Percentiles rank a stretch among this genome's conserved stretches.
Conservation (phyloP, 1,284 basidiomycete genomes). For the Leccinum subrobustum region DNA sequence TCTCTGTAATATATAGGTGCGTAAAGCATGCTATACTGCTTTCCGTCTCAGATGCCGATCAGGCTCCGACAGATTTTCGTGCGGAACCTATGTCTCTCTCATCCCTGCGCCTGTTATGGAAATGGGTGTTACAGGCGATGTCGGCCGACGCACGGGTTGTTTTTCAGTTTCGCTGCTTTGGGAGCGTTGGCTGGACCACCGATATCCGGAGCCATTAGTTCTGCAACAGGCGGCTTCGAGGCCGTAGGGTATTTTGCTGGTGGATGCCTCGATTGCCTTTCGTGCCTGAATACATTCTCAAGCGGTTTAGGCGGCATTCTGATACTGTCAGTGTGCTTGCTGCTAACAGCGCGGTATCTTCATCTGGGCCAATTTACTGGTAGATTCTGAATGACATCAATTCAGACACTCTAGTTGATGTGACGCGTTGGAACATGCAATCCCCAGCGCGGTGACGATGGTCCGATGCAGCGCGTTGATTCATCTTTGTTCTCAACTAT, state of each 20-base stretch:
- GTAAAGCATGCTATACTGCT: slow-evolving; percentile 7
- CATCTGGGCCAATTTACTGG: slow-evolving; percentile 29
- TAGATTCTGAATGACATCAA: slow-evolving; percentile 23
- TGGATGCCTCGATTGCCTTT: slow-evolving; percentile 35
- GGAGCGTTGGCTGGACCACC: slow-evolving; percentile 49
- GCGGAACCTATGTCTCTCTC: slow-evolving; percentile 57
- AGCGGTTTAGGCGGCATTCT: slow-evolving; percentile 25
- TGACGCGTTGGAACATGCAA: background rate
- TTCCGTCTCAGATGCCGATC: background rate
- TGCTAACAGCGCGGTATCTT: slow-evolving; percentile 27
- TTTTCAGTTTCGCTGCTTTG: slow-evolving; percentile 48
- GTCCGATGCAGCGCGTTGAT: background rate
- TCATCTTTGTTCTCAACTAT: background rate
- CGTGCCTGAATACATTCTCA: slow-evolving; percentile 4
- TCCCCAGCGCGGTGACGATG: background rate
- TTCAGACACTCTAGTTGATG: background rate
- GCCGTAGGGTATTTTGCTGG: slow-evolving; percentile 49
- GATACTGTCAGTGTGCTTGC: slow-evolving; percentile 26
- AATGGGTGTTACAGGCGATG: slow-evolving; percentile 56
- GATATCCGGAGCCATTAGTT: slow-evolving; percentile 48
- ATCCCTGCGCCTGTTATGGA: slow-evolving; percentile 54
- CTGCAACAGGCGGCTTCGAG: slow-evolving; percentile 34
- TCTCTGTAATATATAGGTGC: slow-evolving; percentile 47
- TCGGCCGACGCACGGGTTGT: slow-evolving; percentile 58
- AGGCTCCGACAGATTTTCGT: slow-evolving; percentile 51